Evolutionary conservation across 495 filamentous ascomycete species (phyloP).

Genomic region (Penicillium soppii): DNA sequence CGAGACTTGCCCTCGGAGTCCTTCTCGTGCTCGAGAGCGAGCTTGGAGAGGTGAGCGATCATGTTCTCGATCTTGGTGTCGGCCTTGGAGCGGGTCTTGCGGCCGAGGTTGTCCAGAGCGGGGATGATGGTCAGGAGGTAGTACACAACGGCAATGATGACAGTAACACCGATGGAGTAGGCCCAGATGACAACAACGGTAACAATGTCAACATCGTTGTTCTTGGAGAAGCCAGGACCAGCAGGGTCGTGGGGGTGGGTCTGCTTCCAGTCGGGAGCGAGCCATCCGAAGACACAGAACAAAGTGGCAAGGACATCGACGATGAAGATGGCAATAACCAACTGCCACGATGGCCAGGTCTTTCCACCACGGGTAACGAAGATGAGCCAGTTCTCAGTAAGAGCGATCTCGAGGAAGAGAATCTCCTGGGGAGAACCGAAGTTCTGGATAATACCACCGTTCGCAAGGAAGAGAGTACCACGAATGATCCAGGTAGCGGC

Average conservation of each 20-base stretch:
- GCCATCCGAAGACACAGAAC: conserved; percentile 74
- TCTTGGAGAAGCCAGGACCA: conserved; percentile 44
- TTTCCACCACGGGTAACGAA: conserved; percentile 74
- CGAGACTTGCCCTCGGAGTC: conserved; percentile 55
- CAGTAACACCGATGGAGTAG: conserved; percentile 74
- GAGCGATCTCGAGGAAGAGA: conserved; percentile 70
- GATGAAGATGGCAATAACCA: conserved; percentile 67
- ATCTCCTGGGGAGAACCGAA: conserved; percentile 70
- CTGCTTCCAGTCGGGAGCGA: conserved; percentile 46
- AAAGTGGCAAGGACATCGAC: conserved; percentile 70
- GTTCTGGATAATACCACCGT: conserved; percentile 73
- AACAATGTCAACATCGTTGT: conserved; percentile 69
- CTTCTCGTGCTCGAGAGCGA: conserved; percentile 69
- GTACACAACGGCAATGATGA: conserved; percentile 78
- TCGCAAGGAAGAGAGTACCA: conserved; percentile 61
- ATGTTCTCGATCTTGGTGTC: conserved; percentile 83
- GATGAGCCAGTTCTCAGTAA: conserved; percentile 79
- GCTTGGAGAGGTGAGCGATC: conserved; percentile 70
- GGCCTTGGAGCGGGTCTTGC: conserved; percentile 69
- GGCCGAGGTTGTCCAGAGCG: conserved; percentile 73
- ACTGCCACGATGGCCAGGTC: conserved; percentile 71
- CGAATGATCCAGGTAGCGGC: conserved; percentile 69
- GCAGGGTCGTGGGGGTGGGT: conserved; percentile 45
- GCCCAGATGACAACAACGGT: conserved; percentile 77
- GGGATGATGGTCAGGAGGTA: conserved; percentile 67